A percentile compares a stretch with the other conserved stretches of the same genome.
These are phyloP conservation scores for Boletus subcaerulescens DNA, from an alignment of 768 basidiomycete genomes.

Conservation along the genomic window DNA sequence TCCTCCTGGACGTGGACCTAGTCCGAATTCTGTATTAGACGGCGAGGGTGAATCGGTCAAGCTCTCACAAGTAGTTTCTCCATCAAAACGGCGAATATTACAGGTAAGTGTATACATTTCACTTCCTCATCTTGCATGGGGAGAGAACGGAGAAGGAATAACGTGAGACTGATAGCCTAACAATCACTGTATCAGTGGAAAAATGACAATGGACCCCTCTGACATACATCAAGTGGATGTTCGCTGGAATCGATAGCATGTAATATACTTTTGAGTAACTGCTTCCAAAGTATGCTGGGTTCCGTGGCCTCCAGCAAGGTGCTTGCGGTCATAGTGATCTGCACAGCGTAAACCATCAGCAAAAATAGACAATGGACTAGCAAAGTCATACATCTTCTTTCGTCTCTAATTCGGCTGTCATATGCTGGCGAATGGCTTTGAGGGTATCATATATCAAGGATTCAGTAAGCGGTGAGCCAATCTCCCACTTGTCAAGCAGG, in stretches of 20 bases:
- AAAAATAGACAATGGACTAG: background rate
- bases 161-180: slow-evolving; percentile 64
- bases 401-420: slow-evolving; percentile 50
- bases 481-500: slow-evolving; percentile 95
- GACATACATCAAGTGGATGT: slow-evolving; percentile 46
- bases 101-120: slow-evolving; percentile 72
- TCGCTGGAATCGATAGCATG: slow-evolving; percentile 49
- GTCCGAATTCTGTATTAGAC: slow-evolving; percentile 1
- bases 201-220: background rate
- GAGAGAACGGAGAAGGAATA: slow-evolving; percentile 73
- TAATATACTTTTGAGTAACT: slow-evolving; percentile 58
- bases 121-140: slow-evolving; percentile 85
- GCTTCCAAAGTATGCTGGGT: slow-evolving; percentile 83
- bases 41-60: background rate
- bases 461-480: slow-evolving; percentile 79
- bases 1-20: slow-evolving; percentile 40
- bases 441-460: slow-evolving; percentile 77
- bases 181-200: slow-evolving; percentile 3
- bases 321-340: slow-evolving; percentile 80
- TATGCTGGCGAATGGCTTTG: slow-evolving; percentile 58
- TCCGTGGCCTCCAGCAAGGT: slow-evolving; percentile 93
- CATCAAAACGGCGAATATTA: slow-evolving; percentile 67
- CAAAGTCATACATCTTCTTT: slow-evolving; percentile 55
- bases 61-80: slow-evolving; percentile 59
- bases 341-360: slow-evolving; percentile 1